Conservation (phyloP, 1,139 yeast genomes). For the Pichia sp. region DNA sequence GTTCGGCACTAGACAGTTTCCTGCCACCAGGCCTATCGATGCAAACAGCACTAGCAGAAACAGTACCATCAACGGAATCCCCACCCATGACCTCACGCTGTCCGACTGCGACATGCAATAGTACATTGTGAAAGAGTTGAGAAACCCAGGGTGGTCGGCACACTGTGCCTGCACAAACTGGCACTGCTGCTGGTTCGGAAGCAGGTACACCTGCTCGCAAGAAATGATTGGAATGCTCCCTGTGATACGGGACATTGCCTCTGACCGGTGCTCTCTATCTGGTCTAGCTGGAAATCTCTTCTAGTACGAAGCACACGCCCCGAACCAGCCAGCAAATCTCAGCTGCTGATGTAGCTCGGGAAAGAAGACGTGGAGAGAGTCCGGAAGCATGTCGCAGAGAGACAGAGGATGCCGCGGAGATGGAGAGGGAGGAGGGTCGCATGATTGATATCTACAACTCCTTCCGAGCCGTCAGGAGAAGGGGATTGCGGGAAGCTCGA, state of each 20-base stretch:
- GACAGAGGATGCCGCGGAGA: constrained; percentile 3
- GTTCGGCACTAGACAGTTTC: constrained; percentile 54
- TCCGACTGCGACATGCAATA: constrained; percentile 34
- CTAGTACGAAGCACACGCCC: too few relatives aligned
- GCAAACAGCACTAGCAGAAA: constrained; percentile 37
- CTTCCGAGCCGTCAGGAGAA: background rate
- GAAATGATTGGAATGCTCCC: constrained; percentile 6
- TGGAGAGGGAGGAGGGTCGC: background rate
- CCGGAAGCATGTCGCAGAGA: background rate
- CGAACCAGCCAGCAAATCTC: too few relatives aligned
- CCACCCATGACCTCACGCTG: constrained; percentile 23
- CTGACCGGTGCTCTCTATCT: background rate
- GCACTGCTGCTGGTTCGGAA: constrained; percentile 42
- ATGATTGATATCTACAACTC: background rate
- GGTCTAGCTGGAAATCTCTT: too few relatives aligned
- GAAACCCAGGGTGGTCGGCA: constrained; percentile 38
- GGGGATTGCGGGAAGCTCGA: background rate
- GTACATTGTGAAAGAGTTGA: constrained; percentile 41
- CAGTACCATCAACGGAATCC: constrained; percentile 22
- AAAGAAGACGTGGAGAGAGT: background rate
- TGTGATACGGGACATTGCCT: background rate
- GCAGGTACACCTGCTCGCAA: constrained; percentile 29
- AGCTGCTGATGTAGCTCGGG: too few relatives aligned
- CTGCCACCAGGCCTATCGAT: constrained; percentile 50
- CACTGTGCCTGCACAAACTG: constrained; percentile 40